Conservation (phyloP, 2,329 filamentous ascomycete species). For the Chaetoscypha palmicola region DNA sequence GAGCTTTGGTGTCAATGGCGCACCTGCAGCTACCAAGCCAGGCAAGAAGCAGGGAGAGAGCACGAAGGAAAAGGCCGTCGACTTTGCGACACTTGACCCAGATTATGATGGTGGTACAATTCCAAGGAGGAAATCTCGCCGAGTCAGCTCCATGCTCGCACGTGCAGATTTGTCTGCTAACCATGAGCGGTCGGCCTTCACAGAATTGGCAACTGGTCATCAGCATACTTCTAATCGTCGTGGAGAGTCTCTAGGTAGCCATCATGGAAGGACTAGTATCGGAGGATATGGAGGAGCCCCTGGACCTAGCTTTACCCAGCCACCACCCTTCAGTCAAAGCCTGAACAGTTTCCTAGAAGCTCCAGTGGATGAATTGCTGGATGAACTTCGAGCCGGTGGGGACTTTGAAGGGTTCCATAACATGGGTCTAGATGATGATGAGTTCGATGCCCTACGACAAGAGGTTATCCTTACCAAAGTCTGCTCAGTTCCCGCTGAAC, state of each 20-base stretch:
- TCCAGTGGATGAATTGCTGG: slow-evolving; percentile 61
- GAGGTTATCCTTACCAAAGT: slow-evolving; percentile 68
- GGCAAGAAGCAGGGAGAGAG: slow-evolving; percentile 18
- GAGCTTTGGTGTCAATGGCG: slow-evolving; percentile 57
- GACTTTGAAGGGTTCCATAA: slow-evolving; percentile 63
- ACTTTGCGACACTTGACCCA: slow-evolving; percentile 65
- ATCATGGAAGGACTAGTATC: slow-evolving; percentile 54
- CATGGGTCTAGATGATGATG: slow-evolving; percentile 67
- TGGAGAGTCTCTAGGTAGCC: slow-evolving; percentile 64
- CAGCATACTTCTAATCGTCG: slow-evolving; percentile 36
- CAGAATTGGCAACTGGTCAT: slow-evolving; percentile 52
- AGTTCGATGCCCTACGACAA: slow-evolving; percentile 62
- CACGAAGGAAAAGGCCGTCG: slow-evolving; percentile 36
- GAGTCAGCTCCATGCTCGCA: slow-evolving; percentile 86
- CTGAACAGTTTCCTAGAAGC: slow-evolving; percentile 60
- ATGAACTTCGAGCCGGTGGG: slow-evolving; percentile 56
- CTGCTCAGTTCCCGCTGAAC: slow-evolving; percentile 57
- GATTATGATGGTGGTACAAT: slow-evolving; percentile 50
- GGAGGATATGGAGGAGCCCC: slow-evolving; percentile 33
- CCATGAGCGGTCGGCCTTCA: slow-evolving; percentile 73
- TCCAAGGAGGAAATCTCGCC: slow-evolving; percentile 56
- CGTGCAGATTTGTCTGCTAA: slow-evolving; percentile 80
- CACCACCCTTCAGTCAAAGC: slow-evolving; percentile 34
- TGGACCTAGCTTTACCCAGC: slow-evolving; percentile 21
- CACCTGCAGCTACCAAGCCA: slow-evolving; percentile 15